Percentiles rank a stretch among this genome's conserved stretches.
These are phyloP conservation scores for Puccinia hordei DNA, from an alignment of 1,284 basidiomycete species.

Conservation along the genomic window DNA sequence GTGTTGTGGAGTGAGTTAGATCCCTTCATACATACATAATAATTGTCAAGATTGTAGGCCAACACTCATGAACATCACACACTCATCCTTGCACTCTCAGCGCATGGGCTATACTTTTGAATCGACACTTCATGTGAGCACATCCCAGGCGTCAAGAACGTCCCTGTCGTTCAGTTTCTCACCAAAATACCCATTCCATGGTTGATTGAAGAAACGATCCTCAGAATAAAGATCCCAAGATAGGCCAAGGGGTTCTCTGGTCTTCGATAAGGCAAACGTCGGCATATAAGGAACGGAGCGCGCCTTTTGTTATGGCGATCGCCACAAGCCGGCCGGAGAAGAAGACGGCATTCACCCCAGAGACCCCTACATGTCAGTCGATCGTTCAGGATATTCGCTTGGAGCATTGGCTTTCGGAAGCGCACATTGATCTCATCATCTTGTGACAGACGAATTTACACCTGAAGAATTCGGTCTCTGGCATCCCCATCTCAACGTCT, in stretches of 20 bases:
- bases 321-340: conserved; percentile 30
- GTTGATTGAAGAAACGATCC: conserved; percentile 17
- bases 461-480: conserved; percentile 47
- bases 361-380: conserved; percentile 12
- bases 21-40: not conserved
- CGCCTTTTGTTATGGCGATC: conserved; percentile 43
- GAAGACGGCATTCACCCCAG: conserved; percentile 32
- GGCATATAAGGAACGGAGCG: conserved; percentile 24
- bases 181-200: not conserved
- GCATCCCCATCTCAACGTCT: conserved; percentile 40
- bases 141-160: not conserved
- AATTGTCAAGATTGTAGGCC: not conserved
- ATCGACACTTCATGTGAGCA: conserved; percentile 45
- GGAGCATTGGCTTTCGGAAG: not conserved
- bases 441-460: conserved; percentile 29
- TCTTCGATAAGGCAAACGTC: conserved; percentile 34
- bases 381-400: conserved; percentile 11
- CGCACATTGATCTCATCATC: not conserved
- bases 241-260: conserved; percentile 42
- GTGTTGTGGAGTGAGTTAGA: conserved; percentile 47
- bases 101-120: conserved; percentile 42
- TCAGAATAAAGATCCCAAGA: not conserved
- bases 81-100: not conserved
- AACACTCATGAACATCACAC: not conserved
- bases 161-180: not conserved